Evolutionary conservation across 805 yeast species (phyloP).

Genomic region (Yarrowia porcina): DNA sequence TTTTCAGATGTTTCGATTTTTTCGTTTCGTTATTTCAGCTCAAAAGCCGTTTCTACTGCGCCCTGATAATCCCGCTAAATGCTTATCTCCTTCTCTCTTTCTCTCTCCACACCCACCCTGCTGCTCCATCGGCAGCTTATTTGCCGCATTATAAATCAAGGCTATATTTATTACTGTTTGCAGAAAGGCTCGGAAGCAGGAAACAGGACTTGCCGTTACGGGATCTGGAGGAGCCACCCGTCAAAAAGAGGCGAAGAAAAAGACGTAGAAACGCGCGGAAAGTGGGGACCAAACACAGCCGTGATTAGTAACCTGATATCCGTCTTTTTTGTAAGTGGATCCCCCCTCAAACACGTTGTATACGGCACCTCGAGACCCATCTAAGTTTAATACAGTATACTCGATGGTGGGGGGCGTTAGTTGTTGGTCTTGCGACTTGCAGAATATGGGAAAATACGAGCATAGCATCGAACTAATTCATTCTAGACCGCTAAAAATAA

Average conservation of each 20-base stretch:
- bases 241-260: neutral
- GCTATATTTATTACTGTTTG: neutral
- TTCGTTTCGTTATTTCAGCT: no score
- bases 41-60: no score
- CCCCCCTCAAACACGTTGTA: neutral
- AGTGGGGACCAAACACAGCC: no score
- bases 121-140: neutral
- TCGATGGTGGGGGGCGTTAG: neutral
- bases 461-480: no score
- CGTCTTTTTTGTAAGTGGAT: no score
- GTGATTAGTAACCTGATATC: no score
- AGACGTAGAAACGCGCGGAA: neutral
- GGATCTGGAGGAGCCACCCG: neutral
- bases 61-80: neutral
- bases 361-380: neutral
- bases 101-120: neutral
- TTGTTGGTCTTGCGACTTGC: neutral
- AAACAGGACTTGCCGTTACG: neutral
- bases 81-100: neutral
- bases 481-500: neutral
- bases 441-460: neutral
- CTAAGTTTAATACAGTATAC: neutral
- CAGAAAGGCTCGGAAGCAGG: neutral
- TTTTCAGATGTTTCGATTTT: no score
- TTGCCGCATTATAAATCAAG: neutral